Percentiles rank a stretch among this genome's conserved stretches.
Evolutionary conservation across 495 filamentous ascomycete genomes (phyloP).

Genomic region (Xylaria sp.): DNA sequence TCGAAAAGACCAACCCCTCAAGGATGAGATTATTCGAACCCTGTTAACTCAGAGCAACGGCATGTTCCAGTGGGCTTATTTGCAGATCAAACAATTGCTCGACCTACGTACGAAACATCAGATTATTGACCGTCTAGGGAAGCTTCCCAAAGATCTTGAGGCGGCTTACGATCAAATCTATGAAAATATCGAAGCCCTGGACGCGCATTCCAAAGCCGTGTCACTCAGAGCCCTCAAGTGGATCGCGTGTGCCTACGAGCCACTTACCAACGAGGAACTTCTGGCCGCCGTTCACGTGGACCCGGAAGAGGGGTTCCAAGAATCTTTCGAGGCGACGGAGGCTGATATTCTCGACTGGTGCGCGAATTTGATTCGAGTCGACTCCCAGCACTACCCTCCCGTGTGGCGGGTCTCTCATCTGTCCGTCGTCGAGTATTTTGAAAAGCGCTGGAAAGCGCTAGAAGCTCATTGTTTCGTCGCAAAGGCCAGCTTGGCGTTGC

Average conservation of each 20-base stretch:
- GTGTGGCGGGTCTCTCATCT: conserved; percentile 36
- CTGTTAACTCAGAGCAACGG: conserved; percentile 18
- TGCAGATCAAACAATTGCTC: conserved; percentile 45
- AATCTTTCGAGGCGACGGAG: conserved; percentile 21
- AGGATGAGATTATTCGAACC: conserved; percentile 28
- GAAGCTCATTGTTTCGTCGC: conserved; percentile 28
- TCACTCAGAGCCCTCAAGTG: conserved; percentile 43
- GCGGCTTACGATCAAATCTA: conserved; percentile 47
- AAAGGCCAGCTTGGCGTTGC: conserved; percentile 23
- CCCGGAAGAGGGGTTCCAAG: conserved; percentile 15
- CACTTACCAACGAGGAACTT: conserved; percentile 33
- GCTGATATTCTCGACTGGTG: conserved; percentile 27
- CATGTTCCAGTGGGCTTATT: conserved; percentile 46
- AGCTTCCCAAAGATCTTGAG: conserved; percentile 40
- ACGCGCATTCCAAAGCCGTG: conserved; percentile 1
- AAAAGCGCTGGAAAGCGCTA: conserved; percentile 20
- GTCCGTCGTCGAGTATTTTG: conserved; percentile 35
- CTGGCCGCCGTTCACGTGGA: conserved; percentile 27
- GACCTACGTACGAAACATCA: conserved; percentile 25
- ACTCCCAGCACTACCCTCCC: conserved; percentile 13
- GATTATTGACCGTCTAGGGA: conserved; percentile 39
- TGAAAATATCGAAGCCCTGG: conserved; percentile 30
- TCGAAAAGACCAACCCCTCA: not conserved
- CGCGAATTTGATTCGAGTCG: conserved; percentile 30
- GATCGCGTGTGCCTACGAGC: conserved; percentile 40